These are phyloP conservation scores for Gaeumannomyces sp. DNA, from an alignment of 2,329 filamentous ascomycete genomes.

Conservation along the genomic window DNA sequence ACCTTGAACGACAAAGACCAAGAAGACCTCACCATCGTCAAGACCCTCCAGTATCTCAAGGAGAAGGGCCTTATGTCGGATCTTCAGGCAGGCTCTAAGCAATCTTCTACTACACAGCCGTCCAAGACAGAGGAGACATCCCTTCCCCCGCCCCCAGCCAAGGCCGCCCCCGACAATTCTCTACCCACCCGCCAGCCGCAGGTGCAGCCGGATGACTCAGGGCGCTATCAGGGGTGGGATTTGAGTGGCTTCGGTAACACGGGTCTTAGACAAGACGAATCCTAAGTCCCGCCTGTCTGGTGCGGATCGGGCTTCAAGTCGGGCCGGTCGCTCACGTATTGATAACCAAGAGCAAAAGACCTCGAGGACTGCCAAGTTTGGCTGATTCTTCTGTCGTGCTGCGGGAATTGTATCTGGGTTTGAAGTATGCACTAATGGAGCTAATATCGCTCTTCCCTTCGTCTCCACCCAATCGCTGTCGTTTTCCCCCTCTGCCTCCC, in stretches of 20 bases:
- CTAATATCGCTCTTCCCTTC: neutral
- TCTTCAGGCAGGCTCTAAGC: neutral
- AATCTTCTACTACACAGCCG: neutral
- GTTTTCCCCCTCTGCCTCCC: neutral
- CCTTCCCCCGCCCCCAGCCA: constrained; percentile 19
- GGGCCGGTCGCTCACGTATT: neutral
- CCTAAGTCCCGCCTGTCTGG: neutral
- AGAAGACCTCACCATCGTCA: constrained; percentile 59
- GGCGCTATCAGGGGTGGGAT: constrained; percentile 34
- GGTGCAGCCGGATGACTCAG: constrained; percentile 9
- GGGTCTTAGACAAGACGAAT: constrained; percentile 28
- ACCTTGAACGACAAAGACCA: constrained; percentile 63
- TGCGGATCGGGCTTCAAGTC: neutral
- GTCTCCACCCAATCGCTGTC: neutral
- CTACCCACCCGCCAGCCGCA: constrained; percentile 26
- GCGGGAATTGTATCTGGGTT: neutral
- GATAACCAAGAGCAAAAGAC: neutral
- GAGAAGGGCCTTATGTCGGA: constrained; percentile 47
- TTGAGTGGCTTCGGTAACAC: constrained; percentile 34
- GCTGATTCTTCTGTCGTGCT: neutral
- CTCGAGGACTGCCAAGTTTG: neutral
- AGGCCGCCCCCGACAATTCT: constrained; percentile 18
- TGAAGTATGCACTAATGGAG: neutral
- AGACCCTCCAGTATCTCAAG: constrained; percentile 59
- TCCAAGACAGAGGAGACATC: constrained; percentile 12